Evolutionary conservation across 129 eudicot species (phyloP).

Genomic region (Deinandra increscens): DNA sequence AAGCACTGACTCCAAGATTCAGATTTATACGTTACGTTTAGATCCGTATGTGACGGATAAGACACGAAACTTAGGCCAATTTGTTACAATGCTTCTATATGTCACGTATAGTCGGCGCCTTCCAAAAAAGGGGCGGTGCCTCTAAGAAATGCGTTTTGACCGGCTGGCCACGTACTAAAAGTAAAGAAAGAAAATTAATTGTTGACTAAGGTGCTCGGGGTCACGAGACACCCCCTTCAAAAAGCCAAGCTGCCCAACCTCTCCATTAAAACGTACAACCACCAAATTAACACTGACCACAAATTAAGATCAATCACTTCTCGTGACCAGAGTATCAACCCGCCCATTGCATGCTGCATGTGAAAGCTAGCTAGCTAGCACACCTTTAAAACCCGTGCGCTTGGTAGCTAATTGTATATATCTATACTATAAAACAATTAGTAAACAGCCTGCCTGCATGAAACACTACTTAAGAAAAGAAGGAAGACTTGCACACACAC

Average conservation of each 20-base stretch:
- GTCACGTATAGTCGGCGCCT: too few relatives aligned
- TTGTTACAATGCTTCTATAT: too few relatives aligned
- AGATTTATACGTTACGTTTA: too few relatives aligned
- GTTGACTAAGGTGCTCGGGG: constrained; percentile 37
- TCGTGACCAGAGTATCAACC: constrained; percentile 26
- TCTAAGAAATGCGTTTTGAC: too few relatives aligned
- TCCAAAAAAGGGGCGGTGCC: too few relatives aligned
- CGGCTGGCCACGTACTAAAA: too few relatives aligned
- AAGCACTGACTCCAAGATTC: too few relatives aligned
- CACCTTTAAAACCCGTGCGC: too few relatives aligned
- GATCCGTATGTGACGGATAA: too few relatives aligned
- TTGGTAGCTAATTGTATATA: too few relatives aligned
- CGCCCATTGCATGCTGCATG: constrained; percentile 5
- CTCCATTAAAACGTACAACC: constrained; percentile 25
- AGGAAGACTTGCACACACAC: background rate
- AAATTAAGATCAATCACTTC: background rate
- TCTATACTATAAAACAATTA: constrained; percentile 13
- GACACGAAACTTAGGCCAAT: too few relatives aligned
- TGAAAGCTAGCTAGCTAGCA: background rate
- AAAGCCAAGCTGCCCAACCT: constrained; percentile 20
- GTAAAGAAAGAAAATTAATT: background rate
- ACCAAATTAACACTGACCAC: constrained; percentile 38
- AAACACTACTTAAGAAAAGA: too few relatives aligned
- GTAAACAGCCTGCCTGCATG: background rate
- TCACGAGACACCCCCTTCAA: constrained; percentile 50